These are phyloP conservation scores for Ilyonectria destructans DNA, from an alignment of 2,329 filamentous ascomycete species.

Conservation along the genomic window DNA sequence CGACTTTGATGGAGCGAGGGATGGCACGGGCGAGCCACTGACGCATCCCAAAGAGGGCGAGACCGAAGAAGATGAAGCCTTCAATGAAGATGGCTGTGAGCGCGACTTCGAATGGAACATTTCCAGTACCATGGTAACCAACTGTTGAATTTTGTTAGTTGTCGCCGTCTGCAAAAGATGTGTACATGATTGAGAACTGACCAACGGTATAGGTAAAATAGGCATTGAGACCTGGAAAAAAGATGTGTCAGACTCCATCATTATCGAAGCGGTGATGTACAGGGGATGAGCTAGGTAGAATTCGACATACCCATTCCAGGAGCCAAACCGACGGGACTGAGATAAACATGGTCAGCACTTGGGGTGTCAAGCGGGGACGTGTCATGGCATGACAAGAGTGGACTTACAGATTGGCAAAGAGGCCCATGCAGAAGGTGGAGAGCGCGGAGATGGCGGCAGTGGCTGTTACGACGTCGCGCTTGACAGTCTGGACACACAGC, in stretches of 20 bases:
- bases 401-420: slow-evolving; percentile 82
- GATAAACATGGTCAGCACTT: slow-evolving; percentile 18
- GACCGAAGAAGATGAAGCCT: slow-evolving; percentile 86
- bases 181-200: slow-evolving; percentile 35
- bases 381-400: background rate
- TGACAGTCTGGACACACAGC: slow-evolving; percentile 76
- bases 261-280: background rate
- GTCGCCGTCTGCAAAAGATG: background rate
- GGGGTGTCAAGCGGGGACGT: background rate
- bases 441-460: slow-evolving; percentile 88
- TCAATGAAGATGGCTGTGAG: slow-evolving; percentile 92
- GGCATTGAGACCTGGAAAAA: slow-evolving; percentile 76
- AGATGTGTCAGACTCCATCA: slow-evolving; percentile 19
- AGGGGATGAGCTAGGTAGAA: background rate
- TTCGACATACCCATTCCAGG: slow-evolving; percentile 60
- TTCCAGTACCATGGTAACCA: slow-evolving; percentile 81
- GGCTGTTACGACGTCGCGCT: slow-evolving; percentile 86
- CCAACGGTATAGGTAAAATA: slow-evolving; percentile 84
- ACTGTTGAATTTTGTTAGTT: slow-evolving; percentile 60
- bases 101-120: slow-evolving; percentile 82
- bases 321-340: slow-evolving; percentile 57
- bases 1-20: slow-evolving; percentile 88
- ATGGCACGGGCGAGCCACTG: slow-evolving; percentile 92
- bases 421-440: slow-evolving; percentile 86
- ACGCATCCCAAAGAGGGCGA: slow-evolving; percentile 85